phyloP scores from a whole-genome alignment of 345 rosid genomes.

The Salix exigua region DNA sequence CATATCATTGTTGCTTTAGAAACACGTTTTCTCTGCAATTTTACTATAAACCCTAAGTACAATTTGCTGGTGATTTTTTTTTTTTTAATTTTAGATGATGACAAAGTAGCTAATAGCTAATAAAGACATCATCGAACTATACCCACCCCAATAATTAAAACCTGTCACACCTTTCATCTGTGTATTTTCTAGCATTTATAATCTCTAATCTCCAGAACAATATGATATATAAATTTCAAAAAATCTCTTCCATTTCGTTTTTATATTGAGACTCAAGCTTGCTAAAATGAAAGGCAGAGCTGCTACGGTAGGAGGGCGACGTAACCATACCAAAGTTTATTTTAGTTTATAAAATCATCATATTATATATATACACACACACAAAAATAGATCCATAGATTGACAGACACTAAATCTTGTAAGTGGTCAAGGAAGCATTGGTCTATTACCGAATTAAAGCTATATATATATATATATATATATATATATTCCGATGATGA shows the following conservation, averaged over 20 bases:
- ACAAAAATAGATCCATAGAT: too few relatives aligned
- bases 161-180: too few relatives aligned
- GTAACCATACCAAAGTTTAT: too few relatives aligned
- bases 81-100: background rate
- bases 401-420: too few relatives aligned
- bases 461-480: background rate
- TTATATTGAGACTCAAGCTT: too few relatives aligned
- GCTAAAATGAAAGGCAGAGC: too few relatives aligned
- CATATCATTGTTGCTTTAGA: background rate
- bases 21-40: background rate
- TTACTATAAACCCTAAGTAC: background rate
- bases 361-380: background rate
- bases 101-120: background rate
- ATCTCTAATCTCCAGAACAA: too few relatives aligned
- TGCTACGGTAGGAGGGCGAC: too few relatives aligned
- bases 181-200: too few relatives aligned
- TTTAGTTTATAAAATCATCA: background rate
- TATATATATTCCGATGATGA: background rate
- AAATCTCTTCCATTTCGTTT: too few relatives aligned
- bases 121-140: background rate
- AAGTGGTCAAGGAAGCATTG: background rate
- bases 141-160: background rate
- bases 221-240: too few relatives aligned
- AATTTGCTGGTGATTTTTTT: background rate
- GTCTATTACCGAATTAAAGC: background rate